A percentile compares a stretch with the other conserved stretches of the same genome.
These are phyloP conservation scores for Hemileccinum impolitum DNA, from an alignment of 768 basidiomycete species.

Conservation along the genomic window DNA sequence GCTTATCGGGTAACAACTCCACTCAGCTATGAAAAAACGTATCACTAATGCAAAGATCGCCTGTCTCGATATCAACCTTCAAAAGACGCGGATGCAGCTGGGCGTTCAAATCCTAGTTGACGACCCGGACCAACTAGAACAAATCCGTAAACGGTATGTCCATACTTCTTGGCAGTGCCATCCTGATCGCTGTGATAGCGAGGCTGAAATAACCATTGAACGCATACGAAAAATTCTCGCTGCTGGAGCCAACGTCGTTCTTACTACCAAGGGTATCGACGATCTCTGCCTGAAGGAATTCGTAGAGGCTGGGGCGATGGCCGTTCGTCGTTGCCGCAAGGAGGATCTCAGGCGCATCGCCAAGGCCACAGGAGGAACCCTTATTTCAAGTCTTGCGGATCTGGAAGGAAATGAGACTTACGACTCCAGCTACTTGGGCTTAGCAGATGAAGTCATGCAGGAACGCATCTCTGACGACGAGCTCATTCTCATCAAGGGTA, in stretches of 20 bases:
- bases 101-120: constrained; percentile 97
- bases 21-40: constrained; percentile 92
- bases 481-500: constrained; percentile 95
- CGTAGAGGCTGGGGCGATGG: constrained; percentile 98
- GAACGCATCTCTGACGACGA: constrained; percentile 99
- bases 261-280: constrained; percentile 98
- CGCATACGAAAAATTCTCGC: constrained; percentile 94
- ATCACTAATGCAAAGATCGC: constrained; percentile 95
- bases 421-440: constrained; percentile 86
- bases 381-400: constrained; percentile 91
- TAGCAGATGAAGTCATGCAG: constrained; percentile 93
- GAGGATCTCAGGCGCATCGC: constrained; percentile 97
- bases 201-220: constrained; percentile 94
- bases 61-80: constrained; percentile 96
- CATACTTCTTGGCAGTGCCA: neutral
- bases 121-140: constrained; percentile 93
- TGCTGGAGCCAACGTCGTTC: constrained; percentile 92
- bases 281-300: constrained; percentile 98
- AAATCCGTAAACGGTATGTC: constrained; percentile 85
- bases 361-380: constrained; percentile 91
- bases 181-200: constrained; percentile 47
- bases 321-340: constrained; percentile 94
- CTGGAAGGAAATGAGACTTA: constrained; percentile 98
- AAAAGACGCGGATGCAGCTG: constrained; percentile 95
- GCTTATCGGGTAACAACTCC: constrained; percentile 2